These are phyloP conservation scores for Aspergillus candidus DNA, from an alignment of 2,329 filamentous ascomycete species.

Conservation along the genomic window DNA sequence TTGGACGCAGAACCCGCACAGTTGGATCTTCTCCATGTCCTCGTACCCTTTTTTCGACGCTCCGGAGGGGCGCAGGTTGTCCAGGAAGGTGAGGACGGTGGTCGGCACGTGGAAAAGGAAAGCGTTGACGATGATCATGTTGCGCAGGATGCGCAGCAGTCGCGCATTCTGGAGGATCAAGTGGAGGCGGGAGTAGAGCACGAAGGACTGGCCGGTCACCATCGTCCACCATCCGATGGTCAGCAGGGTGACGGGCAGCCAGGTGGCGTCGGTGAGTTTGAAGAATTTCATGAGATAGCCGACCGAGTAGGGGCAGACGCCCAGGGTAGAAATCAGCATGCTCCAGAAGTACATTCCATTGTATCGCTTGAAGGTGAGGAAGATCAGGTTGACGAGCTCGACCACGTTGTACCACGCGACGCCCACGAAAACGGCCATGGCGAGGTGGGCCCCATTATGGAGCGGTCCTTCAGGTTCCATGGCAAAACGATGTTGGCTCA, in stretches of 20 bases:
- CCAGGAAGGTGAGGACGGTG: slow-evolving; percentile 47
- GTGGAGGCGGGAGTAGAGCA: slow-evolving; percentile 56
- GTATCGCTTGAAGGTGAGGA: slow-evolving; percentile 44
- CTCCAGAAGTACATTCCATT: slow-evolving; percentile 48
- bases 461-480: too few species aligned
- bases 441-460: slow-evolving; percentile 19
- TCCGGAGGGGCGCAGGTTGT: slow-evolving; percentile 16
- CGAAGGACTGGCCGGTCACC: slow-evolving; percentile 54
- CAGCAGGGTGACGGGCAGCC: slow-evolving; percentile 31
- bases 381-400: slow-evolving; percentile 43
- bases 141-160: slow-evolving; percentile 44
- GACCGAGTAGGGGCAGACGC: slow-evolving; percentile 39
- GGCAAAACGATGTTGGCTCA: too few species aligned
- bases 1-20: slow-evolving; percentile 38
- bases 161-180: slow-evolving; percentile 47
- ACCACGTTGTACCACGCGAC: slow-evolving; percentile 31
- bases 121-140: slow-evolving; percentile 53
- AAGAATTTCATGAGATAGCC: slow-evolving; percentile 26
- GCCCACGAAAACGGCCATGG: slow-evolving; percentile 23
- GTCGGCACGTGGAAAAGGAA: slow-evolving; percentile 48
- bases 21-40: slow-evolving; percentile 33
- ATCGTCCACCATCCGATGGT: slow-evolving; percentile 51
- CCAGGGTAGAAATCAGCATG: slow-evolving; percentile 38
- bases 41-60: slow-evolving; percentile 18
- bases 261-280: slow-evolving; percentile 17